Percentiles rank a stretch among this genome's conserved stretches.
Evolutionary conservation across 768 basidiomycete genomes (phyloP).

Genomic region (Amanita brunnescens): DNA sequence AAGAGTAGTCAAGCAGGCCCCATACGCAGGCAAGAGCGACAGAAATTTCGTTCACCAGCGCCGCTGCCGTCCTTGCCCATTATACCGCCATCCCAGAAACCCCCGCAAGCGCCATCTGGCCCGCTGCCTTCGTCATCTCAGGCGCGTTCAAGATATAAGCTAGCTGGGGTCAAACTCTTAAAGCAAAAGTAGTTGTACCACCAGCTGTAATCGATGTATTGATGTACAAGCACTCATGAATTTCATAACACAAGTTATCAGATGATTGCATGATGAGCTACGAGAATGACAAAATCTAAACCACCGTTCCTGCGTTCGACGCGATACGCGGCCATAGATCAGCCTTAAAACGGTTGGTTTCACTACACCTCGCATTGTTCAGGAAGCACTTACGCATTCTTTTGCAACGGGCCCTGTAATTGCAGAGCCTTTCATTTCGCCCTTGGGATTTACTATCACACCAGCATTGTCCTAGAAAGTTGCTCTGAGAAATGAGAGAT

Average conservation of each 20-base stretch:
- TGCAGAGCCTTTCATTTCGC: conserved; percentile 99
- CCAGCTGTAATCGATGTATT: conserved; percentile 4
- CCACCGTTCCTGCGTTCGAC: conserved; percentile 97
- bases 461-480: conserved; percentile 76
- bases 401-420: conserved; percentile 98
- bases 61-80: conserved; percentile 20
- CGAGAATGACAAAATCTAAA: conserved; percentile 38
- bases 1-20: neutral
- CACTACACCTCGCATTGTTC: neutral
- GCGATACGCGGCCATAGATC: conserved; percentile 99
- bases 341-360: conserved; percentile 41
- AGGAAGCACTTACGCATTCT: conserved; percentile 76
- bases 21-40: neutral
- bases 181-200: conserved; percentile 14
- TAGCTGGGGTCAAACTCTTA: conserved; percentile 10
- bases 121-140: conserved; percentile 2
- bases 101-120: neutral
- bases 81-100: conserved; percentile 3
- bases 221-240: neutral
- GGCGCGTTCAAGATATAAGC: conserved; percentile 10
- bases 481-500: neutral
- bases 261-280: neutral
- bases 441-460: conserved; percentile 97
- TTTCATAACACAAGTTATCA: neutral
- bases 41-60: conserved; percentile 8